Conservation (phyloP, 192 early-diverging fungal genomes). For the Funneliformis geosporum region DNA sequence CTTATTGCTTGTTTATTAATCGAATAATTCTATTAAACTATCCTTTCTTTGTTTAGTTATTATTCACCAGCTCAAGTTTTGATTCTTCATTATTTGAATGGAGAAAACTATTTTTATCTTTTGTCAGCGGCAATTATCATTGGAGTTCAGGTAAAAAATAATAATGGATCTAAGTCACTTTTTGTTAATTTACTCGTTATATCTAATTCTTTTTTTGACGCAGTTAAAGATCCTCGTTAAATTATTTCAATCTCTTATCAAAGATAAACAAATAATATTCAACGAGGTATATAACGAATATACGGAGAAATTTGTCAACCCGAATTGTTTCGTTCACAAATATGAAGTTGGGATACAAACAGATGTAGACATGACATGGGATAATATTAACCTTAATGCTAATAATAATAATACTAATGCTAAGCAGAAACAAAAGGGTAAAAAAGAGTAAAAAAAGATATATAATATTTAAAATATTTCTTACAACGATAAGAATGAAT, state of each 20-base stretch:
- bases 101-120: slow-evolving; percentile 59
- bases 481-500: neutral
- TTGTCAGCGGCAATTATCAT: slow-evolving; percentile 54
- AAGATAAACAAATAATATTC: slow-evolving; percentile 65
- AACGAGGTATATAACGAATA: slow-evolving; percentile 62
- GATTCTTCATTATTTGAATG: slow-evolving; percentile 49
- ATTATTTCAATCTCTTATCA: slow-evolving; percentile 43
- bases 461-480: neutral
- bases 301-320: slow-evolving; percentile 63
- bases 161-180: neutral
- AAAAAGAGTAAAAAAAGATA: neutral
- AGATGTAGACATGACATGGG: slow-evolving; percentile 4
- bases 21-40: neutral
- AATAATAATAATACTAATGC: neutral
- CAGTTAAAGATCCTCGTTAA: slow-evolving; percentile 21
- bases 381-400: no score
- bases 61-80: slow-evolving; percentile 64
- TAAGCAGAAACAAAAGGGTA: neutral
- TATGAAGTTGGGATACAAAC: slow-evolving; percentile 46
- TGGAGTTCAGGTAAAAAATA: slow-evolving; percentile 53
- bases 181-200: neutral
- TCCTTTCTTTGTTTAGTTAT: slow-evolving; percentile 47
- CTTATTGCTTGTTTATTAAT: neutral
- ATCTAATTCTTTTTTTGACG: neutral
- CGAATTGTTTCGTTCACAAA: slow-evolving; percentile 59